phyloP scores from a whole-genome alignment of 2,329 filamentous ascomycete species.

The Myriosclerotinia scirpicola region DNA sequence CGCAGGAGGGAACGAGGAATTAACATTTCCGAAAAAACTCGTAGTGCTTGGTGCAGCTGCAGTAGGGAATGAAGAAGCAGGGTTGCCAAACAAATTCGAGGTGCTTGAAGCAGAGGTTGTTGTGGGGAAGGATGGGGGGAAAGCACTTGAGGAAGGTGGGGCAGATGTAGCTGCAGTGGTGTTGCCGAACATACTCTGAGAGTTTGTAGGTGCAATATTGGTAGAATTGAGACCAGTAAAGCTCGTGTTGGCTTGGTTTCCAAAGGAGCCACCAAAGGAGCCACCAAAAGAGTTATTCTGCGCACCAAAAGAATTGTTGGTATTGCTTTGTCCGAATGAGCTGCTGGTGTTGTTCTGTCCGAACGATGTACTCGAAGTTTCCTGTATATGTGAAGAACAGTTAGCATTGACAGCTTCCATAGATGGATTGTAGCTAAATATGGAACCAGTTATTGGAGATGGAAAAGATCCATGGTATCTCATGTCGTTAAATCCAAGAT shows the following conservation, averaged over 20 bases:
- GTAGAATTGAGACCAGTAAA: slow-evolving; percentile 15
- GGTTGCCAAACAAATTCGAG: slow-evolving; percentile 21
- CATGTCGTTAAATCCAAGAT: neutral
- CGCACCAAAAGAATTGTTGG: slow-evolving; percentile 12
- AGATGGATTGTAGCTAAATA: neutral
- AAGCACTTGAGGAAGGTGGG: slow-evolving; percentile 2
- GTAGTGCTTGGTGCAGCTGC: slow-evolving; percentile 21
- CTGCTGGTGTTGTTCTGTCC: slow-evolving; percentile 6
- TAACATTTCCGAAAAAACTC: slow-evolving; percentile 25
- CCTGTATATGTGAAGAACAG: slow-evolving; percentile 1
- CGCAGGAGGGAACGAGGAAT: slow-evolving; percentile 20
- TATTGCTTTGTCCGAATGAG: slow-evolving; percentile 1
- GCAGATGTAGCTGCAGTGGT: slow-evolving; percentile 11
- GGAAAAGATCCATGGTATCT: neutral
- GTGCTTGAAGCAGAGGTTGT: slow-evolving; percentile 19
- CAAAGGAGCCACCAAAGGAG: slow-evolving; percentile 7
- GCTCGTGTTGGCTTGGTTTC: slow-evolving; percentile 13
- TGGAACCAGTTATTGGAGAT: neutral
- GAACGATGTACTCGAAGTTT: slow-evolving; percentile 2
- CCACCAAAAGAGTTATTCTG: slow-evolving; percentile 10
- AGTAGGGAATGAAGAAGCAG: slow-evolving; percentile 16
- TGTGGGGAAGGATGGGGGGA: slow-evolving; percentile 8
- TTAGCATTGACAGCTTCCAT: neutral
- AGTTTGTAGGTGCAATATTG: slow-evolving; percentile 1
- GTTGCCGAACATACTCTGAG: slow-evolving; percentile 11